These are phyloP conservation scores for Cicer chorassanicum DNA, from an alignment of 306 rosid species.

Conservation along the genomic window DNA sequence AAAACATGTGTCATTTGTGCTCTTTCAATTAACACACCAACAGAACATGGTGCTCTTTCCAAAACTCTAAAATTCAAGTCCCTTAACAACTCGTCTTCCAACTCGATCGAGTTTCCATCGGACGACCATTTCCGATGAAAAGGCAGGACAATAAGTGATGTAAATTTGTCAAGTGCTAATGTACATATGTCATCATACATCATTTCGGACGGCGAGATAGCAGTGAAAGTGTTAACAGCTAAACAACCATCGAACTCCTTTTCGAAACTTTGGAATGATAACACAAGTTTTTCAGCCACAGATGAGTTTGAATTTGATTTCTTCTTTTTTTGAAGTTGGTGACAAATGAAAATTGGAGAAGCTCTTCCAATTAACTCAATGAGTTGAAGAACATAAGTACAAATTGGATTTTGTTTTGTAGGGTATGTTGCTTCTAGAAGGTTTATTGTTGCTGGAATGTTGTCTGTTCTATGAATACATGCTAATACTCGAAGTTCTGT, in stretches of 20 bases:
- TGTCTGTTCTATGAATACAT: conserved; percentile 54
- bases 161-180: conserved; percentile 61
- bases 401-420: conserved; percentile 50
- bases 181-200: conserved; percentile 78
- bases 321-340: conserved; percentile 53
- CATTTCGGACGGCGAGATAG: conserved; percentile 60
- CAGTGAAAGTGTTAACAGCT: conserved; percentile 53
- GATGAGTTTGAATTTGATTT: conserved; percentile 24
- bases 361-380: conserved; percentile 68
- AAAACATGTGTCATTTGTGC: conserved; percentile 46
- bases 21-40: conserved; percentile 58
- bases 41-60: conserved; percentile 72
- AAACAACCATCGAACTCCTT: conserved; percentile 42
- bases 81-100: conserved; percentile 51
- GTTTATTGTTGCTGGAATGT: conserved; percentile 57
- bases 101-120: conserved; percentile 54
- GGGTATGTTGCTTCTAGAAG: conserved; percentile 63
- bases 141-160: conserved; percentile 66
- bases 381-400: conserved; percentile 60
- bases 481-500: conserved; percentile 58
- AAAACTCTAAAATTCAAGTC: conserved; percentile 57
- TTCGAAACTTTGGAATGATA: conserved; percentile 53
- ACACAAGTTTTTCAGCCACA: conserved; percentile 44
- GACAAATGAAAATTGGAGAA: conserved; percentile 65
- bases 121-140: conserved; percentile 63